phyloP scores from a whole-genome alignment of 2,329 filamentous ascomycete genomes.

The Xylariaceae sp. region DNA sequence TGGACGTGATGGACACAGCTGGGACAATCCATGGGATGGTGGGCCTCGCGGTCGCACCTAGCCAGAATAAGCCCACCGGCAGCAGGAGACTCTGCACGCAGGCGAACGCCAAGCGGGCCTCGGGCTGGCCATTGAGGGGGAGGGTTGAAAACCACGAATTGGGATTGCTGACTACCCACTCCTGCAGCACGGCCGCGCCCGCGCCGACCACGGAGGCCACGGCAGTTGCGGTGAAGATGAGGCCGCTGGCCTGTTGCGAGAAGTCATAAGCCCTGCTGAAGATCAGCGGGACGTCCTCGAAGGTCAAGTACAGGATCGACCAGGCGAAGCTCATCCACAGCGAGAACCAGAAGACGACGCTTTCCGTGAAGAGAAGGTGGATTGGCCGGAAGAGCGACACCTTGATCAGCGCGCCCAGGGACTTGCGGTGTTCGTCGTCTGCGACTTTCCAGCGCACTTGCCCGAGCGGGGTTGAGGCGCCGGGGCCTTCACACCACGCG shows the following conservation, averaged over 20 bases:
- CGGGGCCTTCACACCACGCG: not conserved
- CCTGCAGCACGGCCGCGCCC: not conserved
- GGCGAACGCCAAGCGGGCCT: constrained; percentile 58
- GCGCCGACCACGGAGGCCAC: constrained; percentile 1
- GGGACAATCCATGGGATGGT: constrained; percentile 63
- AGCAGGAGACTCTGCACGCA: constrained; percentile 57
- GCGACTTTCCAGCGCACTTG: not conserved
- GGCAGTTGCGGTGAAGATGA: not conserved
- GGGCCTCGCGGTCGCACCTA: constrained; percentile 56
- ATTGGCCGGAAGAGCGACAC: constrained; percentile 42
- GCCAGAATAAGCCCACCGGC: constrained; percentile 56
- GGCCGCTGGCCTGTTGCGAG: not conserved
- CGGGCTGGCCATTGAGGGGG: constrained; percentile 16
- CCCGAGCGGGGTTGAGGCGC: not conserved
- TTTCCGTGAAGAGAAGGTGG: constrained; percentile 49
- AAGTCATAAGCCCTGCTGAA: constrained; percentile 3
- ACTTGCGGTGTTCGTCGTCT: constrained; percentile 1
- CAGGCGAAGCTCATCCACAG: constrained; percentile 65
- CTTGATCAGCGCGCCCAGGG: not conserved
- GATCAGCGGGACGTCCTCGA: constrained; percentile 10
- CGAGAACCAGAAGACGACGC: constrained; percentile 58
- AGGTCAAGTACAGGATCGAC: constrained; percentile 60
- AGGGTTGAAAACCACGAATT: not conserved
- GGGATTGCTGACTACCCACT: not conserved
- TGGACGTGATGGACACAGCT: constrained; percentile 53